Base-by-base conservation (phyloP, 2,329 filamentous ascomycete species). In the Cercospora brassicicola region DNA sequence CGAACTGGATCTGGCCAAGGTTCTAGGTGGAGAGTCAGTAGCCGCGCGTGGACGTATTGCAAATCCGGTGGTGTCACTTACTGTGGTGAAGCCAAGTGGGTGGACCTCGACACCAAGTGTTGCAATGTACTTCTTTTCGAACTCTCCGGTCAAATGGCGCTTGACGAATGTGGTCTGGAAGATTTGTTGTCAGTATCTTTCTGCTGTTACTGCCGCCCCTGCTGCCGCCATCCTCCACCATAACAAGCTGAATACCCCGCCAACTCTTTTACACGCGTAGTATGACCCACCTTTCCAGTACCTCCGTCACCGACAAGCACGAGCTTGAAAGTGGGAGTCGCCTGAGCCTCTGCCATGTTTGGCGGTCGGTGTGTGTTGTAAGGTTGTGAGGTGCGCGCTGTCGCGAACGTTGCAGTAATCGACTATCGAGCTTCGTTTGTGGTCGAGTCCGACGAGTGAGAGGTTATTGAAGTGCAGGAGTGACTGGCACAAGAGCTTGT, bases 91-190 rank as follows among this genome's bases (percentile, higher is more conserved):
- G 79, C 90, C 91, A 75, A 99, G 92, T 82, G 95, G 95, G 88
- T 99, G 95, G 75, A 99, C 95, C 84, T 99, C 95, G 82, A 99
- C 95, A 91, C 95, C 95, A 74, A 99, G 92, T 69, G 95, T 99
- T 79, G 95, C 95, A 83, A 99, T 98, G 87, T 99, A 99, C 88
- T 98, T 99, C 91, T 99, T 99, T 87, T 99, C 95, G 82, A 99
- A 99, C 84, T 99, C 95, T 83, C 95, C 95, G 81, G 95, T 99
- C 89, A 98, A 89, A 86, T 99, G 95, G 81, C 95, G 95, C 91
- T 99, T 99, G 88, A 99, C 95, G 84, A 99, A 99, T 81, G 95
- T 99, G 82, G 95, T 99, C 95, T 99, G 80, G 18, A 65, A 23
- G 61, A 30, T 64, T 13, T 64, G 5, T 59, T 11, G 62, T 64